Evolutionary conservation across 352 stramenopile species (phyloP).

Genomic region (Globisporangium yorkense): DNA sequence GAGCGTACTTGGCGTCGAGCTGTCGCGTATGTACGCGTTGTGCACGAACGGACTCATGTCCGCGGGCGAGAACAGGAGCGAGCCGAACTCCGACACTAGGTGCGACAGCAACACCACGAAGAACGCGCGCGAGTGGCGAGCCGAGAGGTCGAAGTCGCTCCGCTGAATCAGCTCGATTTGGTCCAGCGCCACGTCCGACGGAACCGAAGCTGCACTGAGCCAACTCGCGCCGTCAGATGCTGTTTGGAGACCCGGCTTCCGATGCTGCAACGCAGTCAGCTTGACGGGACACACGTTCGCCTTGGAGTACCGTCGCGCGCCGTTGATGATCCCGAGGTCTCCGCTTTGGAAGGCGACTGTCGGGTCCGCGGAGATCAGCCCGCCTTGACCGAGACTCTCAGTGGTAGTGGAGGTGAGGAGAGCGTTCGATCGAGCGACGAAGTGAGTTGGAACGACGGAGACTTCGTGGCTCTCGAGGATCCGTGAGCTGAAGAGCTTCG

Average conservation of each 20-base stretch:
- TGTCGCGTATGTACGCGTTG: slow-evolving; percentile 28
- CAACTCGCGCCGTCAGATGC: neutral
- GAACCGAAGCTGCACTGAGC: neutral
- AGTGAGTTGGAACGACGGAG: slow-evolving; percentile 26
- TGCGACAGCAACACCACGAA: slow-evolving; percentile 37
- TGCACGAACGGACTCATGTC: slow-evolving; percentile 58
- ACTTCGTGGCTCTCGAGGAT: slow-evolving; percentile 63
- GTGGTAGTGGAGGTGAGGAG: neutral
- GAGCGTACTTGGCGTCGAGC: neutral
- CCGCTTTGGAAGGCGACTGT: slow-evolving; percentile 1
- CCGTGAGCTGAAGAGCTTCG: slow-evolving; percentile 59
- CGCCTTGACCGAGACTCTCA: neutral
- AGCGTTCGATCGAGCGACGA: neutral
- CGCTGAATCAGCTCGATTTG: slow-evolving; percentile 25
- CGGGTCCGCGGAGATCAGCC: neutral
- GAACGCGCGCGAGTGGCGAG: slow-evolving; percentile 31
- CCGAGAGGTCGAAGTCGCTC: slow-evolving; percentile 36
- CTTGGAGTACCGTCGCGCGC: slow-evolving; percentile 28
- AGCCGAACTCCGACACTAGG: slow-evolving; percentile 41
- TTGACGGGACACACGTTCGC: slow-evolving; percentile 10
- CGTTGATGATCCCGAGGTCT: slow-evolving; percentile 49
- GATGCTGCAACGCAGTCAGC: slow-evolving; percentile 4
- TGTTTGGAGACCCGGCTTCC: neutral
- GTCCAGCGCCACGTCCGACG: slow-evolving; percentile 20
- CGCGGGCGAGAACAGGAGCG: slow-evolving; percentile 51